phyloP scores from a whole-genome alignment of 169 alveolate genomes.

The Plasmodium sp. region DNA sequence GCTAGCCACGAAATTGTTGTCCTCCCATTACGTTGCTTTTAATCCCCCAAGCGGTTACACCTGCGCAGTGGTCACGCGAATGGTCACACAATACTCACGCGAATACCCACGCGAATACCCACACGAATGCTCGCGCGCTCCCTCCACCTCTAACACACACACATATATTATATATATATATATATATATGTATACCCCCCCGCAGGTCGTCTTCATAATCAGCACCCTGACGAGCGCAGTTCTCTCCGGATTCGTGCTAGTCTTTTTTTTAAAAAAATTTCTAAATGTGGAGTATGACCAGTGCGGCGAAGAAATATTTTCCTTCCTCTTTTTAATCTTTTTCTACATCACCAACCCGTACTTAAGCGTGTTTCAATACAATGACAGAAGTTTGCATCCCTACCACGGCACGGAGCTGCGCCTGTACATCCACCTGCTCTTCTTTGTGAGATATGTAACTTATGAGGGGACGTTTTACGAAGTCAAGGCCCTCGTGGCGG shows the following conservation, averaged over 20 bases:
- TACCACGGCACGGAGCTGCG: constrained; percentile 68
- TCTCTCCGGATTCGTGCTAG: constrained; percentile 46
- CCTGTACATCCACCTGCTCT: constrained; percentile 26
- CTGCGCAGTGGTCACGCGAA: not conserved
- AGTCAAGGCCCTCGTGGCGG: constrained; percentile 35
- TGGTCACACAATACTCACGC: not conserved
- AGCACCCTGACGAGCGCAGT: constrained; percentile 1
- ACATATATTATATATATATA: too few species aligned
- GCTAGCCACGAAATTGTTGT: not conserved
- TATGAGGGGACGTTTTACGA: constrained; percentile 42
- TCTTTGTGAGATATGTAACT: constrained; percentile 22
- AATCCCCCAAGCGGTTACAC: not conserved
- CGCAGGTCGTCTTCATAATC: constrained; percentile 38
- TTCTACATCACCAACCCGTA: constrained; percentile 53
- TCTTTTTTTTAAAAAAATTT: constrained; percentile 51
- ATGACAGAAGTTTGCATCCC: constrained; percentile 58
- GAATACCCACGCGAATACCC: too few species aligned
- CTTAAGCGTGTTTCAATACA: constrained; percentile 45
- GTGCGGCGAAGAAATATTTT: constrained; percentile 45
- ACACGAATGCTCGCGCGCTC: not conserved
- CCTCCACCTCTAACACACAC: not conserved
- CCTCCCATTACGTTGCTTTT: not conserved
- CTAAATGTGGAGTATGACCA: constrained; percentile 42
- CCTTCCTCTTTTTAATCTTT: constrained; percentile 46
- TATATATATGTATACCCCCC: too few species aligned